Base-by-base conservation (phyloP, 2,329 filamentous ascomycete genomes). In the Phialophora tarda region DNA sequence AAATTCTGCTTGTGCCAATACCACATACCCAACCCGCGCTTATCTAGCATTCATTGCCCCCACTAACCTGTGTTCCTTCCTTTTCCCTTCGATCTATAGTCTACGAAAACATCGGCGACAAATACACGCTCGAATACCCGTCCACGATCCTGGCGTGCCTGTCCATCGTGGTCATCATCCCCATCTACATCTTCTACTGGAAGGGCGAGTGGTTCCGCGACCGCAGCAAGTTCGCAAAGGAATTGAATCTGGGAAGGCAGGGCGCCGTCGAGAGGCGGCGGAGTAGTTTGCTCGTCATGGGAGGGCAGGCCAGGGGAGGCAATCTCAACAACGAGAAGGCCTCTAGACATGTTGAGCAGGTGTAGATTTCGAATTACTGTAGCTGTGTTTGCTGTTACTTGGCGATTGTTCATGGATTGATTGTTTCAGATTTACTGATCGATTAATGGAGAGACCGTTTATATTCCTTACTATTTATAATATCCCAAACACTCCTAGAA, bases 171-270 rank as follows among this genome's bases (percentile, higher is more conserved):
- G 82, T 91, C 4, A 87, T 88, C 23, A 74, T 83, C 11, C 86
- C 87, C 0, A 86, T 91, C 10, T 90, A 89, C 67, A 76, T 87
- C 28, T 88, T 90, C 69, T 90, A 90, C 78, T 87, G 82, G 80
- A 85, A 85, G 63, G 88, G 88, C 0, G 85, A 86, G 0, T 66
- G 70, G 0, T 83, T 91, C 32, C 83, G 88, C 5, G 80, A 83
- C 38, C 78, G 81, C 11, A 90, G 88, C 2, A 83, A 84, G 0
- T 90, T 90, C 71, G 88, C 88, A 0, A 85, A 89, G 77, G 82
- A 82, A 11, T 77, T 91, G 6, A 86, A 85, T 17, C 77, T 77
- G 1, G 82, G 77, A 26, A 71, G 76, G 50, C 73, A 76, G 63
- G 73, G 73, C n/a, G 63, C 68, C 23, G 59, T 71, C 34, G 59